Percentiles rank a stretch among this genome's conserved stretches.
Evolutionary conservation across 768 basidiomycete genomes (phyloP).

Genomic region (Leucocoprinus birnbaumii): DNA sequence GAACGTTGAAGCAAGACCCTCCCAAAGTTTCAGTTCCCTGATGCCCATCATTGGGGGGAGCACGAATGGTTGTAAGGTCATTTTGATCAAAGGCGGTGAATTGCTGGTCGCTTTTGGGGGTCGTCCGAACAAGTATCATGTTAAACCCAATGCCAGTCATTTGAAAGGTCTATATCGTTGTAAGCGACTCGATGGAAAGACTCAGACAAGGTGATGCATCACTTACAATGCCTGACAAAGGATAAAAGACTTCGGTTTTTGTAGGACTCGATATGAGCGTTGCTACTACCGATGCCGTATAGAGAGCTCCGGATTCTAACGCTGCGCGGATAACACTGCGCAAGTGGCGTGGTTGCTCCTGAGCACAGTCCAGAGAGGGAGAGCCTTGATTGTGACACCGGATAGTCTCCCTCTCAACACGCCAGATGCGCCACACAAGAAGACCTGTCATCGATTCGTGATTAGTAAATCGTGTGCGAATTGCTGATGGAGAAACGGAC

Average conservation of each 20-base stretch:
- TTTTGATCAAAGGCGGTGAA: background rate
- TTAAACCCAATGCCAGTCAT: constrained; percentile 1
- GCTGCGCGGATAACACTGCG: background rate
- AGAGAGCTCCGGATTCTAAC: constrained; percentile 1
- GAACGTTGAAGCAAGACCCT: too few species aligned
- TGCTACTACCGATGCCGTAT: background rate
- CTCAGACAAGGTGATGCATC: too few species aligned
- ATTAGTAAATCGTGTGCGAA: too few species aligned
- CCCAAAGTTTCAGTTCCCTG: too few species aligned
- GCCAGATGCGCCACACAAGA: constrained; percentile 7
- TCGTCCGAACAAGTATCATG: background rate
- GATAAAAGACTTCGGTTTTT: background rate
- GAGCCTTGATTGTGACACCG: background rate
- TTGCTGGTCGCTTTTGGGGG: background rate
- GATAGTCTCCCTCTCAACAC: background rate
- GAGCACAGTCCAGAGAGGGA: background rate
- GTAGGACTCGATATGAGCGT: background rate
- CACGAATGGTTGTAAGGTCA: too few species aligned
- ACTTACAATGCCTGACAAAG: background rate
- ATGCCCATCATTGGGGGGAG: too few species aligned
- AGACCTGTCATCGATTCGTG: background rate
- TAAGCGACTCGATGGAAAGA: background rate
- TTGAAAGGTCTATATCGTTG: background rate
- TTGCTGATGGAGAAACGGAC: background rate
- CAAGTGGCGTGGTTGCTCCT: too few species aligned